A percentile compares a stretch with the other conserved stretches of the same genome.
Conservation (phyloP, 805 yeast species). For the Saccharomycopsis javanensis region DNA sequence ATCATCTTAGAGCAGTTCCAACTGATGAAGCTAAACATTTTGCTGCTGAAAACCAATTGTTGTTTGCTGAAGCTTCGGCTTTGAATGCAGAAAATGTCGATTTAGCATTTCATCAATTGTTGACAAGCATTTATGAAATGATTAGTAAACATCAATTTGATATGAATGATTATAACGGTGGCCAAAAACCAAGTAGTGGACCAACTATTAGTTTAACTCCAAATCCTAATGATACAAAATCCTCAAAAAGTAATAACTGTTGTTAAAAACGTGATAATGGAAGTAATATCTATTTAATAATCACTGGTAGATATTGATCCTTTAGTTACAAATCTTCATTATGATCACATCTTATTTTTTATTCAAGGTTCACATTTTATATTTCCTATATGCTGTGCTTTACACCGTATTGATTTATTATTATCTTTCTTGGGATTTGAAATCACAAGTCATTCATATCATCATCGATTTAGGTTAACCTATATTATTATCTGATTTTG, state of each 20-base stretch:
- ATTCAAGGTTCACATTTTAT: no score
- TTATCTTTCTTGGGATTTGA: not conserved
- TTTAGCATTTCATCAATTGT: conserved; percentile 82
- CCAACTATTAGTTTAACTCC: conserved; percentile 91
- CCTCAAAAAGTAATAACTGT: conserved; percentile 30
- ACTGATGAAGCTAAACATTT: conserved; percentile 95
- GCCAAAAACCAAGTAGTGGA: conserved; percentile 65
- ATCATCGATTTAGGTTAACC: not conserved
- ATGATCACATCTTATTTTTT: no score
- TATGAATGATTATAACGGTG: conserved; percentile 54
- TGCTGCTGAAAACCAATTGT: conserved; percentile 82
- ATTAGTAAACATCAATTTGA: conserved; percentile 88
- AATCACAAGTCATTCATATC: not conserved
- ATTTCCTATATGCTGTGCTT: not conserved
- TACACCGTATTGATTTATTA: not conserved
- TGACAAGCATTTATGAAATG: conserved; percentile 91
- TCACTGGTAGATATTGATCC: not conserved
- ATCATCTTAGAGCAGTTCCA: conserved; percentile 91
- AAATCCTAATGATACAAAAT: conserved; percentile 71
- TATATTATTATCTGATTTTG: not conserved
- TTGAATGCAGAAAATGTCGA: conserved; percentile 92
- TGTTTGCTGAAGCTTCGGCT: conserved; percentile 95
- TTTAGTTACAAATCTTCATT: no score
- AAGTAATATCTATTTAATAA: not conserved
- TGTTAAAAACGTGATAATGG: not conserved